phyloP scores from a whole-genome alignment of 495 filamentous ascomycete genomes.

The Aspergillus heteromorphus region DNA sequence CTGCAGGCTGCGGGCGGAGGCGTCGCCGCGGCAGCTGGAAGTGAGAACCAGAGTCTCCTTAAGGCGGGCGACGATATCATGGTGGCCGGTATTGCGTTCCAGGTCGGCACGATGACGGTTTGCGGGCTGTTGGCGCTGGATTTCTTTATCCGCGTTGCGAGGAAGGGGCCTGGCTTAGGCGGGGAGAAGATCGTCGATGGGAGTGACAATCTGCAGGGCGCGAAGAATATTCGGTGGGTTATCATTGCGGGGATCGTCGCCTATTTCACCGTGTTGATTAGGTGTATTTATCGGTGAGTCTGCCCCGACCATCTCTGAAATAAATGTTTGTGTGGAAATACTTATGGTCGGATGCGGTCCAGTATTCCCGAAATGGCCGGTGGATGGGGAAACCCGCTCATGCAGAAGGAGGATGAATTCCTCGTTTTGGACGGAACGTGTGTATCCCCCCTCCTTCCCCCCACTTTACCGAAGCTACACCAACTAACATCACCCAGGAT shows the following conservation, averaged over 20 bases:
- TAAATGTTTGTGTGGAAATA: no score
- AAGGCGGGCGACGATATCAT: constrained; percentile 52
- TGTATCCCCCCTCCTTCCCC: constrained; percentile 14
- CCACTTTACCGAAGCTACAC: background rate
- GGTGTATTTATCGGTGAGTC: constrained; percentile 60
- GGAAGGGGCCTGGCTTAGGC: constrained; percentile 25
- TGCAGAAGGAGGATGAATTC: constrained; percentile 62
- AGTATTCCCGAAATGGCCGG: constrained; percentile 49
- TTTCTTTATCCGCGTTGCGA: constrained; percentile 43
- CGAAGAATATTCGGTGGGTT: constrained; percentile 48
- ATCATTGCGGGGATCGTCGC: constrained; percentile 47
- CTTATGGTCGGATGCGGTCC: no score
- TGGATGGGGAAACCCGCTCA: constrained; percentile 62
- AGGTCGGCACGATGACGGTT: constrained; percentile 57
- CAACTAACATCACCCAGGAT: constrained; percentile 30
- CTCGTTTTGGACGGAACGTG: constrained; percentile 56
- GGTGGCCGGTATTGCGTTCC: constrained; percentile 65
- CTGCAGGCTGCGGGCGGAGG: constrained; percentile 14
- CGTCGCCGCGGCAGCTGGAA: constrained; percentile 23
- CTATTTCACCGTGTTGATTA: constrained; percentile 55
- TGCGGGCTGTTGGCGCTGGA: constrained; percentile 50
- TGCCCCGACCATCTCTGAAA: background rate
- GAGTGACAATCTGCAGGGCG: constrained; percentile 10
- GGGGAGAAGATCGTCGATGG: constrained; percentile 27
- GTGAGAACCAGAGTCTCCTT: constrained; percentile 8